phyloP scores from a whole-genome alignment of 2,329 filamentous ascomycete genomes.

The Arthrobotrys sinensis region DNA sequence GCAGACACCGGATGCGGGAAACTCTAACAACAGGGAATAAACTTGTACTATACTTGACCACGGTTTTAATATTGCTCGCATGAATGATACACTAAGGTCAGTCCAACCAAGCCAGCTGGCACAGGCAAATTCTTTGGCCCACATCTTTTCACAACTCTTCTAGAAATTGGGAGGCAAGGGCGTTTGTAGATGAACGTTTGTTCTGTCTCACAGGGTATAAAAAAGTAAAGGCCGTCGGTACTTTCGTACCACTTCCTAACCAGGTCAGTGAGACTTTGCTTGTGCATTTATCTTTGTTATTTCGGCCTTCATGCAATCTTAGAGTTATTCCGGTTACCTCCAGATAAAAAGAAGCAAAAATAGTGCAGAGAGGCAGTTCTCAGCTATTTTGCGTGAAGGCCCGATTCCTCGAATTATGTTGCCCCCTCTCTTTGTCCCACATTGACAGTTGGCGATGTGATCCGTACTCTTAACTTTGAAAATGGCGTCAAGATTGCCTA shows the following conservation, averaged over 20 bases:
- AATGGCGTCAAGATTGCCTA: conserved; percentile 12
- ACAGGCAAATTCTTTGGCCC: no score
- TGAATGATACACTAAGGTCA: no score
- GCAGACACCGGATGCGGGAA: conserved; percentile 23
- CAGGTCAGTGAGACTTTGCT: background rate
- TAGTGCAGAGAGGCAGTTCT: no score
- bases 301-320: no score
- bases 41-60: background rate
- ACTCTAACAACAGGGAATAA: background rate
- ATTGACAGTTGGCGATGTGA: conserved; percentile 21
- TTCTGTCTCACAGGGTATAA: no score
- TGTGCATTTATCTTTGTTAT: background rate
- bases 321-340: no score
- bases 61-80: background rate
- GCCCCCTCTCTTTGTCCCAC: conserved; percentile 16
- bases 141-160: background rate
- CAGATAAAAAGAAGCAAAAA: no score
- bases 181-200: background rate
- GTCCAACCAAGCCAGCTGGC: no score
- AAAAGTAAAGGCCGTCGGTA: background rate
- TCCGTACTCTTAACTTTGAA: background rate
- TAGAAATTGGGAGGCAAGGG: conserved; percentile 4
- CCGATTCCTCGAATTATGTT: background rate
- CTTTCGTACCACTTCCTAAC: background rate
- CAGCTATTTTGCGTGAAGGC: no score